Evolutionary conservation across 169 alveolate species (phyloP).

Genomic region (Pseudocohnilembus persalinus): DNA sequence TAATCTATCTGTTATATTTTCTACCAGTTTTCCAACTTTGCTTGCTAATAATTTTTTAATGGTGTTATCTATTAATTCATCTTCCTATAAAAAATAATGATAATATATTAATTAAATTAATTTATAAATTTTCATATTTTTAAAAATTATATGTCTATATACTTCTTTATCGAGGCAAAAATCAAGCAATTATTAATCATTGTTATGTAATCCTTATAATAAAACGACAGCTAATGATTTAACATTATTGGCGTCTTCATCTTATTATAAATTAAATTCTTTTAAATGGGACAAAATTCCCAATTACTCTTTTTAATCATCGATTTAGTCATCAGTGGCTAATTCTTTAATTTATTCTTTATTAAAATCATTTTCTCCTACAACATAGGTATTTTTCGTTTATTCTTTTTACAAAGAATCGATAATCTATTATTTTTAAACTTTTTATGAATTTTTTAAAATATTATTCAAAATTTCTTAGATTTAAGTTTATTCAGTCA

Average conservation of each 20-base stretch:
- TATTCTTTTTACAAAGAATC: not conserved
- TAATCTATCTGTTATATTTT: slow-evolving; percentile 18
- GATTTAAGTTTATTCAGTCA: no score
- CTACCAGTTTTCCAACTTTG: slow-evolving; percentile 8
- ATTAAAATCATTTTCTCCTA: slow-evolving; percentile 2
- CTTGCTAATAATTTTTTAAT: not conserved
- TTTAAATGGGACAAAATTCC: not conserved
- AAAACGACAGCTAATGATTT: slow-evolving; percentile 8
- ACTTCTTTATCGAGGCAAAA: slow-evolving; percentile 29
- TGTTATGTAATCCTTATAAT: slow-evolving; percentile 7
- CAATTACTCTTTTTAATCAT: not conserved
- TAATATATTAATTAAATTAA: not conserved
- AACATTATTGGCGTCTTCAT: not conserved
- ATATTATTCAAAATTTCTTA: not conserved
- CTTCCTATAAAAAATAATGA: not conserved
- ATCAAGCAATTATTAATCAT: slow-evolving; percentile 18
- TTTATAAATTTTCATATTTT: not conserved
- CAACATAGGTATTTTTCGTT: slow-evolving; percentile 3
- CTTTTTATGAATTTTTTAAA: no score
- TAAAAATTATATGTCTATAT: not conserved
- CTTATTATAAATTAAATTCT: not conserved
- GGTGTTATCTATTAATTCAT: slow-evolving; percentile 21
- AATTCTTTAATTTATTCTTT: slow-evolving; percentile 2
- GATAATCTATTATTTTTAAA: not conserved
- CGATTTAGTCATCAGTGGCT: not conserved